A percentile compares a stretch with the other conserved stretches of the same genome.
Conservation (phyloP, 495 filamentous ascomycete genomes). For the Cercophora scortea region DNA sequence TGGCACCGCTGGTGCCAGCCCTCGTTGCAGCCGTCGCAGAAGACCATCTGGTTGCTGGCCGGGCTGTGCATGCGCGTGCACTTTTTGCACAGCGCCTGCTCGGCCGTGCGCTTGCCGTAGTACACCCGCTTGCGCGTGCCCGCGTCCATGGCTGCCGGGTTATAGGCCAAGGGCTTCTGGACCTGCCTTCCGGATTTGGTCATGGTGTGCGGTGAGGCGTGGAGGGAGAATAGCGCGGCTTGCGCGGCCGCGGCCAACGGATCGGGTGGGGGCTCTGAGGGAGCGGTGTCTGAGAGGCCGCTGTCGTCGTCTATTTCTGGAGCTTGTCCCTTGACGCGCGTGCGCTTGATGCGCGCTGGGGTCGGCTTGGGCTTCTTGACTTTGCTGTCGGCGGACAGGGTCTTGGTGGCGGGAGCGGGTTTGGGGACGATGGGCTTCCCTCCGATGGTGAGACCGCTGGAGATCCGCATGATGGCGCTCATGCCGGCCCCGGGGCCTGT, state of each 20-base stretch:
- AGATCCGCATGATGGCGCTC: slow-evolving; percentile 25
- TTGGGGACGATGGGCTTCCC: slow-evolving; percentile 8
- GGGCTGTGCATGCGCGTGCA: slow-evolving; percentile 75
- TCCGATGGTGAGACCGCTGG: slow-evolving; percentile 16
- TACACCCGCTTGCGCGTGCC: slow-evolving; percentile 28
- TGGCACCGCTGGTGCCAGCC: slow-evolving; percentile 92
- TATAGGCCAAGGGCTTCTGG: slow-evolving; percentile 64
- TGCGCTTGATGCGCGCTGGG: too few species aligned
- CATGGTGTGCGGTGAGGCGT: slow-evolving; percentile 47
- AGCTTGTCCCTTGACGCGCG: slow-evolving; percentile 11
- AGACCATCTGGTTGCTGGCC: slow-evolving; percentile 77
- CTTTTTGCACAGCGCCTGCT: slow-evolving; percentile 58
- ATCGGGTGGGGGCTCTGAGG: slow-evolving; percentile 6
- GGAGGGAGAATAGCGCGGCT: slow-evolving; percentile 30
- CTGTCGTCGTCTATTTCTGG: neutral
- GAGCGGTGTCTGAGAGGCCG: neutral
- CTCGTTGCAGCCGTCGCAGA: slow-evolving; percentile 85
- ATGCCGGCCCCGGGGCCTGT: neutral
- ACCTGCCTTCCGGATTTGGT: slow-evolving; percentile 82
- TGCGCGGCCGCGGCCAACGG: slow-evolving; percentile 1
- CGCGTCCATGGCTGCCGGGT: slow-evolving; percentile 43
- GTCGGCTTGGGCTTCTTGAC: slow-evolving; percentile 11
- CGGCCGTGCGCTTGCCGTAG: slow-evolving; percentile 41
- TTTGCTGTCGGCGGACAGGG: slow-evolving; percentile 12
- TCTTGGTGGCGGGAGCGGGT: neutral